Conservation (phyloP, 495 filamentous ascomycete species). For the Tuber microsphaerosporum region DNA sequence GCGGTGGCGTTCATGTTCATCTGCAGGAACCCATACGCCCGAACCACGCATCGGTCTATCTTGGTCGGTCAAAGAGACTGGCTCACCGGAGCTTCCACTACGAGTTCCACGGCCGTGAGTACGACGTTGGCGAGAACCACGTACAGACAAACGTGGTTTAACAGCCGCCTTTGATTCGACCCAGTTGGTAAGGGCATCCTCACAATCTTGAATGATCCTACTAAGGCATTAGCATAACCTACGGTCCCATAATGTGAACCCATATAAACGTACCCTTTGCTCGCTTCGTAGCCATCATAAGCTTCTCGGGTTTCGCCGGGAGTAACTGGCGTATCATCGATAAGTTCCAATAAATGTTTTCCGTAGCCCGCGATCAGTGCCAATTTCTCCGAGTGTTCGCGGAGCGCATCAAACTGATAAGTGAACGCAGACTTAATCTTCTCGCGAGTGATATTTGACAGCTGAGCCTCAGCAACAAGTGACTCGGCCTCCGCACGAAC, state of each 20-base stretch:
- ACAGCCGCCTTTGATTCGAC: conserved; percentile 82
- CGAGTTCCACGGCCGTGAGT: conserved; percentile 58
- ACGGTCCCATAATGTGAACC: neutral
- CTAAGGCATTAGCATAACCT: neutral
- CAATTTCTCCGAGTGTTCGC: conserved; percentile 96
- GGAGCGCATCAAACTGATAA: conserved; percentile 96
- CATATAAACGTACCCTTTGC: conserved; percentile 61
- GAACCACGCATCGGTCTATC: conserved; percentile 79
- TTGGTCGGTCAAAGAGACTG: conserved; percentile 73
- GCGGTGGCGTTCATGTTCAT: conserved; percentile 56
- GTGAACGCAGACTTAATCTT: conserved; percentile 97
- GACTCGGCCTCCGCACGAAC: conserved; percentile 98
- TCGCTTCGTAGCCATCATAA: conserved; percentile 96
- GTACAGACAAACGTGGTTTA: conserved; percentile 71
- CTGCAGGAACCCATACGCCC: conserved; percentile 71
- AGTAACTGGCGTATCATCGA: conserved; percentile 94
- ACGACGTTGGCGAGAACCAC: conserved; percentile 75
- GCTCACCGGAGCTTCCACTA: conserved; percentile 47
- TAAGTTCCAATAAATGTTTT: conserved; percentile 88
- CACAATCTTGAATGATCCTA: conserved; percentile 96
- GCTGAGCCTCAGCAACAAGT: conserved; percentile 91
- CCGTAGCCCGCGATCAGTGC: conserved; percentile 96
- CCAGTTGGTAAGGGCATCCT: conserved; percentile 96
- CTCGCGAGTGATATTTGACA: conserved; percentile 98
- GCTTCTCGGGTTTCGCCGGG: conserved; percentile 92